Percentiles rank a stretch among this genome's conserved stretches.
phyloP scores from a whole-genome alignment of 495 filamentous ascomycete species.

The Xylaria acuta region DNA sequence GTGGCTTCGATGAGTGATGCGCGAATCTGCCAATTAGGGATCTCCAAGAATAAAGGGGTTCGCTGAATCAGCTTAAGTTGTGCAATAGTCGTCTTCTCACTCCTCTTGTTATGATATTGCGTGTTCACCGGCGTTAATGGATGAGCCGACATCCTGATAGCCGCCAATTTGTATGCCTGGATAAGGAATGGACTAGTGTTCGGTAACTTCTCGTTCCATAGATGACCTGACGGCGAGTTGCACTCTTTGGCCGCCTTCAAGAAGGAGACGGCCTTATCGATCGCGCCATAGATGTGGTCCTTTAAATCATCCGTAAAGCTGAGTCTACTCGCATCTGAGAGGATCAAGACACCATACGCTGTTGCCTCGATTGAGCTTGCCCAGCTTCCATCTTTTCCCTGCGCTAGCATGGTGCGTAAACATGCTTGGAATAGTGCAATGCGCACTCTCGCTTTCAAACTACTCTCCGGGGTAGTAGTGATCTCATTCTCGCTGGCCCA shows the following conservation, averaged over 20 bases:
- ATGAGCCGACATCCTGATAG: not conserved
- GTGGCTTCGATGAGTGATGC: constrained; percentile 34
- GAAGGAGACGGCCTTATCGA: not conserved
- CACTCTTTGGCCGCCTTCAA: not conserved
- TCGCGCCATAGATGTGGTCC: not conserved
- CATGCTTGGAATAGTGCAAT: not conserved
- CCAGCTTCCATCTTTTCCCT: not conserved
- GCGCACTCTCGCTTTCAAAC: not conserved
- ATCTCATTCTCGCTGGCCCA: not conserved
- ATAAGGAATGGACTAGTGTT: not conserved
- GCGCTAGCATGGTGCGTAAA: not conserved
- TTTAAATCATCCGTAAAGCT: not conserved
- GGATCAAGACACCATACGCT: not conserved
- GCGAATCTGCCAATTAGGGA: constrained; percentile 15
- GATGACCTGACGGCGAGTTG: not conserved
- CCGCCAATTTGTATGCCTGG: not conserved
- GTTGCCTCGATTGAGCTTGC: not conserved
- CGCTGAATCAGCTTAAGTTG: not conserved
- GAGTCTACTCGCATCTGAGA: not conserved
- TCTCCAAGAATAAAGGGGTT: not conserved
- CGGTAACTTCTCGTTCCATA: not conserved
- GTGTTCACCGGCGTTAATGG: not conserved
- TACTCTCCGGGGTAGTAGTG: not conserved
- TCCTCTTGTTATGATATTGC: not conserved
- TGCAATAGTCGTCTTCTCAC: not conserved